Evolutionary conservation across 805 yeast genomes (phyloP).

Genomic region (Lipomyces sp.): DNA sequence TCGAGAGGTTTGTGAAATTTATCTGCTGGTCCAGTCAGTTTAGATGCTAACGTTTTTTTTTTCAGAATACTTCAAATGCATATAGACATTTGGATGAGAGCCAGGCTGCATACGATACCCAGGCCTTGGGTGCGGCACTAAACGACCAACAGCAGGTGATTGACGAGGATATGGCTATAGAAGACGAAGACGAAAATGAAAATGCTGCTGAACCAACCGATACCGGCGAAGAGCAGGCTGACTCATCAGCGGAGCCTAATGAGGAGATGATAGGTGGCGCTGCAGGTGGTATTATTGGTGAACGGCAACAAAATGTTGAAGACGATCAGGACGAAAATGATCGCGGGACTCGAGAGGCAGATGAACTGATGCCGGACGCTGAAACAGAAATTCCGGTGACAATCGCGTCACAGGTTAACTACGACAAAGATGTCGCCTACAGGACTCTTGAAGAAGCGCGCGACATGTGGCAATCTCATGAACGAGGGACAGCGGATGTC

Average conservation of each 20-base stretch:
- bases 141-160: slow-evolving; percentile 73
- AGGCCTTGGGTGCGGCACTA: slow-evolving; percentile 88
- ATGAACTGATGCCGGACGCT: slow-evolving; percentile 28
- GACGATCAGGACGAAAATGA: slow-evolving; percentile 27
- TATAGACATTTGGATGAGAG: slow-evolving; percentile 25
- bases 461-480: slow-evolving; percentile 78
- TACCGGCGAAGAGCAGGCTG: too few relatives aligned
- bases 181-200: slow-evolving; percentile 46
- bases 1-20: not conserved
- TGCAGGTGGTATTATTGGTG: slow-evolving; percentile 52
- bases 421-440: slow-evolving; percentile 4
- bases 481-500: slow-evolving; percentile 78
- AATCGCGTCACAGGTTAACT: slow-evolving; percentile 11
- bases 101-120: slow-evolving; percentile 60
- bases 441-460: slow-evolving; percentile 66
- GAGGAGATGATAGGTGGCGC: slow-evolving; percentile 12
- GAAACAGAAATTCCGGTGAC: slow-evolving; percentile 32
- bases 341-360: slow-evolving; percentile 41
- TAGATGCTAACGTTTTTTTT: not conserved
- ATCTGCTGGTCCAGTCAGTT: not conserved
- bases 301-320: slow-evolving; percentile 36
- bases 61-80: slow-evolving; percentile 5
- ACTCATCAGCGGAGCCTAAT: too few relatives aligned
- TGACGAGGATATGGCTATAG: slow-evolving; percentile 71
- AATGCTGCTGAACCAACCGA: too few relatives aligned